phyloP scores from a whole-genome alignment of 176 grass and related monocot species.

The Pharus latifolius region DNA sequence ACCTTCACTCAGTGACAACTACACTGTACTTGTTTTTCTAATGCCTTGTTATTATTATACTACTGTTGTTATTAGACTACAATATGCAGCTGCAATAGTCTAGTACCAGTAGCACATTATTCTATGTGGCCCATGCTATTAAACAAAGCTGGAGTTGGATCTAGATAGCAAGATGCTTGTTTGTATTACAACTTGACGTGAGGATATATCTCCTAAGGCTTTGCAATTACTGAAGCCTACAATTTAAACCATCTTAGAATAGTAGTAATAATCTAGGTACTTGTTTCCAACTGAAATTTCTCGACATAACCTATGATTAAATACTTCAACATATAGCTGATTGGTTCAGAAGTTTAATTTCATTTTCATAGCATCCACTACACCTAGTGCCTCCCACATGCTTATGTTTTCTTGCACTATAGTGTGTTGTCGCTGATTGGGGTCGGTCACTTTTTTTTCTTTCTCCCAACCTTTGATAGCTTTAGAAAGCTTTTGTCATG shows the following conservation, averaged over 20 bases:
- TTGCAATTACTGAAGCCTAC: not conserved
- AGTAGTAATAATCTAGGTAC: not conserved
- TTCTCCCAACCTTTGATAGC: not conserved
- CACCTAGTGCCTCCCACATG: not conserved
- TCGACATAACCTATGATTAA: not conserved
- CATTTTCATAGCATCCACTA: not conserved
- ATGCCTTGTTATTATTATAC: too few relatives aligned
- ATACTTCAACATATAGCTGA: not conserved
- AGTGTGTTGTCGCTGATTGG: not conserved
- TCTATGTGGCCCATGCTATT: slow-evolving; percentile 1
- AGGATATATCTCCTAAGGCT: not conserved
- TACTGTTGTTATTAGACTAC: not conserved
- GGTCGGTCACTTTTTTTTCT: not conserved
- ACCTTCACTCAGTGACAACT: too few relatives aligned
- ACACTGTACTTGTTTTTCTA: too few relatives aligned
- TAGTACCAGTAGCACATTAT: slow-evolving; percentile 14
- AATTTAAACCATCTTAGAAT: not conserved
- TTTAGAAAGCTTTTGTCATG: not conserved
- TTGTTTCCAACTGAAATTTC: not conserved
- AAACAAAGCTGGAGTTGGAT: not conserved
- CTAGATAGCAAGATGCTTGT: not conserved
- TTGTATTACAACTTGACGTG: slow-evolving; percentile 1
- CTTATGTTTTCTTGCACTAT: not conserved
- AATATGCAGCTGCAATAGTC: not conserved
- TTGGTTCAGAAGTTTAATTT: not conserved